These are phyloP conservation scores for Mortierella sp. DNA, from an alignment of 371 early-diverging fungal genomes.

Conservation along the genomic window DNA sequence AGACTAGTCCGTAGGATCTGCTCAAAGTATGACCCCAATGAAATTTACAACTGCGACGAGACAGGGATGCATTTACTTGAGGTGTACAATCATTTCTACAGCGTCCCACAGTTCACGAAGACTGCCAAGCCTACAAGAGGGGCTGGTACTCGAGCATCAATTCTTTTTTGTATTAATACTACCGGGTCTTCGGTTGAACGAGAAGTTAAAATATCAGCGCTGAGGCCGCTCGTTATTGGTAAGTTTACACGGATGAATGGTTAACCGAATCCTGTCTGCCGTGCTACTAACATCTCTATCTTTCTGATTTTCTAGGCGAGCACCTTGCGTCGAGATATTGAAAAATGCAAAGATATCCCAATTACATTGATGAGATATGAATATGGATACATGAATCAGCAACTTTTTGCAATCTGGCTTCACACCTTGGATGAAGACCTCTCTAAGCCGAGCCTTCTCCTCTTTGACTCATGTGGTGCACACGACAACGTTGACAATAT, in stretches of 20 bases:
- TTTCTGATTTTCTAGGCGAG: not conserved
- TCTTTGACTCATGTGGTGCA: conserved; percentile 11
- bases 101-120: not conserved
- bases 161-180: conserved; percentile 11
- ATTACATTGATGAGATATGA: not conserved
- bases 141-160: not conserved
- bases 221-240: conserved; percentile 13
- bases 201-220: conserved; percentile 1
- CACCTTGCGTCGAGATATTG: conserved; percentile 8
- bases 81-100: not conserved
- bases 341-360: not conserved
- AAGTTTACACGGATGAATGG: too few species aligned
- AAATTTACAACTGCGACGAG: conserved; percentile 7
- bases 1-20: too few species aligned
- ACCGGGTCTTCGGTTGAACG: not conserved
- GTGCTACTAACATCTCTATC: not conserved
- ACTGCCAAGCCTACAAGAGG: not conserved
- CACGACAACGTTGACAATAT: not conserved
- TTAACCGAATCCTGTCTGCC: too few species aligned
- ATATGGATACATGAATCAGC: not conserved
- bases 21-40: conserved; percentile 1
- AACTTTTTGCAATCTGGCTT: not conserved
- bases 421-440: not conserved
- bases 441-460: conserved; percentile 5
- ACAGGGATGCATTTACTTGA: conserved; percentile 1